A percentile compares a stretch with the other conserved stretches of the same genome.
These are phyloP conservation scores for Vaccinium macrocarpon DNA, from an alignment of 148 eudicot species.

Conservation along the genomic window DNA sequence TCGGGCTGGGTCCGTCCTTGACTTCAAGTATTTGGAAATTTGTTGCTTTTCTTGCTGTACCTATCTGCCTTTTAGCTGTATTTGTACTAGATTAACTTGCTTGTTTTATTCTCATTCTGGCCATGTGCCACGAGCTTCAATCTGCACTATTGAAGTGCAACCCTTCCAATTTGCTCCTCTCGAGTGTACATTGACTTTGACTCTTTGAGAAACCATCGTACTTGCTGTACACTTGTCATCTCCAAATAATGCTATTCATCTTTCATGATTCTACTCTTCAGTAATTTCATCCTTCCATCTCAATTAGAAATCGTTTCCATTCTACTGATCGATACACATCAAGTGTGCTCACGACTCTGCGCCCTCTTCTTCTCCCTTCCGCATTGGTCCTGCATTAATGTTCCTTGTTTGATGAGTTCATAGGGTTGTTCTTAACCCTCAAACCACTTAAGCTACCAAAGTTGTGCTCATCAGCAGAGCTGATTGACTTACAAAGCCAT, in stretches of 20 bases:
- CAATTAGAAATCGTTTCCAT: neutral
- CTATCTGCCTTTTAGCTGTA: neutral
- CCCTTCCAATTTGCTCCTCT: neutral
- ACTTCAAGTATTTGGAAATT: neutral
- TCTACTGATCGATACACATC: neutral
- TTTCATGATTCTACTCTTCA: neutral
- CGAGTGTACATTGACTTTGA: neutral
- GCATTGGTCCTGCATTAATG: neutral
- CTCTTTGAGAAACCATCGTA: neutral
- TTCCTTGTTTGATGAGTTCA: neutral
- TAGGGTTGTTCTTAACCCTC: neutral
- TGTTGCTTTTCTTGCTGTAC: neutral
- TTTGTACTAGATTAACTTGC: neutral
- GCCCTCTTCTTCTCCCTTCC: neutral
- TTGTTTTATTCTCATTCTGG: neutral
- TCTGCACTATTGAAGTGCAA: neutral
- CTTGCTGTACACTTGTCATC: neutral
- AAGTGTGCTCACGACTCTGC: neutral
- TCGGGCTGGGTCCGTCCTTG: too few relatives aligned
- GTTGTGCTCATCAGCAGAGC: neutral
- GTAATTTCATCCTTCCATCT: neutral
- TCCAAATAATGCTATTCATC: neutral
- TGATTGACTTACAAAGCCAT: neutral
- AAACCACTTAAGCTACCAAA: neutral
- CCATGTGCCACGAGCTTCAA: neutral